Percentiles rank a stretch among this genome's conserved stretches.
These are phyloP conservation scores for Trypanosoma avium DNA, from an alignment of 208 protist species.

Conservation along the genomic window DNA sequence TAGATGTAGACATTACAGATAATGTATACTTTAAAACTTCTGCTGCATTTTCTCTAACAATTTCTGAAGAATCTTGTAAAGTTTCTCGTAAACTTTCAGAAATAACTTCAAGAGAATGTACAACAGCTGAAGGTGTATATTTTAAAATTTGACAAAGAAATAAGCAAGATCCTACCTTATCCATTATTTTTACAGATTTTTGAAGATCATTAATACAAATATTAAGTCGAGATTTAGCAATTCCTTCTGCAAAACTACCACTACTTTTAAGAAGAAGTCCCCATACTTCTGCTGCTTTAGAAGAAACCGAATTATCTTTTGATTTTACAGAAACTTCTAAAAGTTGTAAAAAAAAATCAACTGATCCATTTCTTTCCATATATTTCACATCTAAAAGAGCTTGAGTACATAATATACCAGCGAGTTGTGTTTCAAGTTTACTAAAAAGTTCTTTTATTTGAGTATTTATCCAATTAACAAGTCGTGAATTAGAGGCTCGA, in stretches of 20 bases:
- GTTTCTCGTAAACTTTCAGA: slow-evolving; percentile 59
- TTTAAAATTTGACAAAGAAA: slow-evolving; percentile 77
- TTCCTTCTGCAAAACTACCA: slow-evolving; percentile 68
- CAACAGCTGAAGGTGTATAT: slow-evolving; percentile 60
- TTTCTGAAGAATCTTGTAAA: slow-evolving; percentile 42
- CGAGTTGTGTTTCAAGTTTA: slow-evolving; percentile 52
- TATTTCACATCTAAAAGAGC: slow-evolving; percentile 79
- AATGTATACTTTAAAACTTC: slow-evolving; percentile 58
- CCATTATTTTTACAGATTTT: slow-evolving; percentile 20
- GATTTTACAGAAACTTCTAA: slow-evolving; percentile 63
- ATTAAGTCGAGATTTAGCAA: slow-evolving; percentile 64
- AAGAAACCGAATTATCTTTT: slow-evolving; percentile 32
- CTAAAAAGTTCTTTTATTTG: slow-evolving; percentile 76
- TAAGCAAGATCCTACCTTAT: slow-evolving; percentile 63
- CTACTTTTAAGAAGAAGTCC: slow-evolving; percentile 74
- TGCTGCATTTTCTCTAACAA: slow-evolving; percentile 42
- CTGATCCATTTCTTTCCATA: slow-evolving; percentile 75
- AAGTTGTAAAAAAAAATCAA: slow-evolving; percentile 65
- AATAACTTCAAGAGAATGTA: slow-evolving; percentile 49
- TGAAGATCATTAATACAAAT: slow-evolving; percentile 56
- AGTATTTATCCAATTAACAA: slow-evolving; percentile 71
- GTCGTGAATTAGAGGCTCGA: slow-evolving; percentile 41
- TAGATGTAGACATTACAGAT: slow-evolving; percentile 61
- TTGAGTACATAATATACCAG: slow-evolving; percentile 65
- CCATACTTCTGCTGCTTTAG: slow-evolving; percentile 75